A percentile compares a stretch with the other conserved stretches of the same genome.
phyloP scores from a whole-genome alignment of 2,329 filamentous ascomycete genomes.

The Cladosporium sphaerospermum region DNA sequence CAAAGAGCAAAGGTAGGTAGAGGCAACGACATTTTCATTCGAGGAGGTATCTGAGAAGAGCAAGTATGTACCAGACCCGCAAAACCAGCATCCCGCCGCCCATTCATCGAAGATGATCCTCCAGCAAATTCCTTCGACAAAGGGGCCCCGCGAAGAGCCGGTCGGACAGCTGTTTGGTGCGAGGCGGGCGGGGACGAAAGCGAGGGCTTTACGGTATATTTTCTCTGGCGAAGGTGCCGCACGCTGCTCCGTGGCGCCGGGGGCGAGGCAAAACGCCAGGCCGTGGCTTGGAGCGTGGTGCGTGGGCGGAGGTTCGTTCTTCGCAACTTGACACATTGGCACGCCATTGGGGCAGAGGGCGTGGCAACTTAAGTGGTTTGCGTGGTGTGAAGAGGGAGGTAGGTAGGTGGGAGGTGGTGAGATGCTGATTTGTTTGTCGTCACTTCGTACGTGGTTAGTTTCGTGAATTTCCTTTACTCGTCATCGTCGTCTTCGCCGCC shows the following conservation, averaged over 20 bases:
- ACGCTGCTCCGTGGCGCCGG: slow-evolving; percentile 6
- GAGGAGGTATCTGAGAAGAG: not conserved
- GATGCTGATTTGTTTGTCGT: not conserved
- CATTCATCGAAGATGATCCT: not conserved
- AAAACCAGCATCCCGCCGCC: not conserved
- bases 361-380: slow-evolving; percentile 97
- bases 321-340: slow-evolving; percentile 96
- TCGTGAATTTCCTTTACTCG: slow-evolving; percentile 24
- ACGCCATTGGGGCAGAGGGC: slow-evolving; percentile 65
- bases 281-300: slow-evolving; percentile 1
- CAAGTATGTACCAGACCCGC: not conserved
- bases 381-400: slow-evolving; percentile 35
- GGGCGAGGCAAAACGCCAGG: slow-evolving; percentile 10
- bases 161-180: not conserved
- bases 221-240: slow-evolving; percentile 3
- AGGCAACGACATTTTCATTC: too few relatives aligned
- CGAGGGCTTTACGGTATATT: not conserved
- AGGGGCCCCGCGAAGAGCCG: not conserved
- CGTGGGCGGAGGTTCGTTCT: slow-evolving; percentile 48
- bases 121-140: not conserved
- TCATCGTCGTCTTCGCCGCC: slow-evolving; percentile 54
- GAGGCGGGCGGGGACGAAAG: slow-evolving; percentile 1
- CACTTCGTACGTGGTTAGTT: slow-evolving; percentile 14
- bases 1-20: too few relatives aligned
- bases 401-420: not conserved